Percentiles rank a stretch among this genome's conserved stretches.
These are phyloP conservation scores for Euphorbia lathyris DNA, from an alignment of 345 rosid species.

Conservation along the genomic window DNA sequence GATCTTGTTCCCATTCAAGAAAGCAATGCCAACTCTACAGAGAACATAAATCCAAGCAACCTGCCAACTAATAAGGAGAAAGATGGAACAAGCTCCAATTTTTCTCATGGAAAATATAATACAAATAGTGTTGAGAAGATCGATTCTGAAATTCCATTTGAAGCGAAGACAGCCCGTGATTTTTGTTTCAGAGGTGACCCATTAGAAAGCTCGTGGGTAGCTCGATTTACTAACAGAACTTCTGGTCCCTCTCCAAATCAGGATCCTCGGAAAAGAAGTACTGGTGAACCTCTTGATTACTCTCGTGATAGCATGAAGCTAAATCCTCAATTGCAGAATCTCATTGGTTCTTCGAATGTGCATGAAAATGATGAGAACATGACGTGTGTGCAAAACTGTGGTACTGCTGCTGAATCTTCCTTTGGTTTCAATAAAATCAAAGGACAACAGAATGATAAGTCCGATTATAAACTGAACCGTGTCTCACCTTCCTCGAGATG, in stretches of 20 bases:
- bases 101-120: slow-evolving; percentile 40
- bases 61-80: slow-evolving; percentile 25
- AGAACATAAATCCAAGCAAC: slow-evolving; percentile 30
- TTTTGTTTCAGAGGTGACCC: slow-evolving; percentile 40
- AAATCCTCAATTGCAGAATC: slow-evolving; percentile 19
- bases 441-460: slow-evolving; percentile 32
- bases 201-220: slow-evolving; percentile 66
- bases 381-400: slow-evolving; percentile 12
- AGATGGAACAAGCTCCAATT: slow-evolving; percentile 35
- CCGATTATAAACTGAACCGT: slow-evolving; percentile 22
- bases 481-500: slow-evolving; percentile 34
- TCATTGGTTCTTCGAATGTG: slow-evolving; percentile 17
- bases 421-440: slow-evolving; percentile 28
- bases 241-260: slow-evolving; percentile 24
- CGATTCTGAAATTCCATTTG: slow-evolving; percentile 31
- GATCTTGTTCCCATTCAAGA: slow-evolving; percentile 27
- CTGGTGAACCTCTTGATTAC: slow-evolving; percentile 24
- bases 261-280: slow-evolving; percentile 17
- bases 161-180: slow-evolving; percentile 31
- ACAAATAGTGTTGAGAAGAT: slow-evolving; percentile 19
- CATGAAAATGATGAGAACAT: slow-evolving; percentile 22
- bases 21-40: slow-evolving; percentile 27
- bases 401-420: slow-evolving; percentile 28
- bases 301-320: slow-evolving; percentile 25
- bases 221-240: slow-evolving; percentile 56